These are phyloP conservation scores for Pleurotus citrinopileatus DNA, from an alignment of 768 basidiomycete genomes.

Conservation along the genomic window DNA sequence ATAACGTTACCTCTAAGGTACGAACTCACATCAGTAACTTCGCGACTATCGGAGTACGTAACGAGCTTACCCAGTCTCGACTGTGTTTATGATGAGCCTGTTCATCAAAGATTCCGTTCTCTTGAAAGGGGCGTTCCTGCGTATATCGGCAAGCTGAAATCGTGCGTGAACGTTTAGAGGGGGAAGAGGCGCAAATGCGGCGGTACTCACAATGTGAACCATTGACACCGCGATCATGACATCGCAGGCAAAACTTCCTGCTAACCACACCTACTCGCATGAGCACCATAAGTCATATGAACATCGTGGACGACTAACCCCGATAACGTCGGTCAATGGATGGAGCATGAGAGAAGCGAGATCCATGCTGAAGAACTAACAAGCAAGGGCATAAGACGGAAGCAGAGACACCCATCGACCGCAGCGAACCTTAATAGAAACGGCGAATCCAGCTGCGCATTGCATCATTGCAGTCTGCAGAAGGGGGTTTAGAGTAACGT, in stretches of 20 bases:
- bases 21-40: not conserved
- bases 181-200: not conserved
- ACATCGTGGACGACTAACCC: not conserved
- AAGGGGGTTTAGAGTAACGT: not conserved
- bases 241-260: constrained; percentile 8
- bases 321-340: constrained; percentile 2
- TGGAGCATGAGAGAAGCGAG: not conserved
- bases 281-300: not conserved
- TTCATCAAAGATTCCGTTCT: constrained; percentile 7
- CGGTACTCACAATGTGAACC: not conserved
- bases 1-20: constrained; percentile 2
- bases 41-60: not conserved
- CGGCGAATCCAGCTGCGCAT: not conserved
- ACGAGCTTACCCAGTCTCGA: constrained; percentile 7
- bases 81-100: constrained; percentile 9
- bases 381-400: not conserved
- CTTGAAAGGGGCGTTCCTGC: not conserved
- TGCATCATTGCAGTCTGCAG: constrained; percentile 7
- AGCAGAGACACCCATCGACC: not conserved
- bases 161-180: not conserved
- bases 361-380: not conserved
- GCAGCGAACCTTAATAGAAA: constrained; percentile 1
- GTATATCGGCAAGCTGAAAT: constrained; percentile 1
- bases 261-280: constrained; percentile 1
- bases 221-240: constrained; percentile 5